These are phyloP conservation scores for Kodamaea nitidulidarum DNA, from an alignment of 805 yeast genomes.

Conservation along the genomic window DNA sequence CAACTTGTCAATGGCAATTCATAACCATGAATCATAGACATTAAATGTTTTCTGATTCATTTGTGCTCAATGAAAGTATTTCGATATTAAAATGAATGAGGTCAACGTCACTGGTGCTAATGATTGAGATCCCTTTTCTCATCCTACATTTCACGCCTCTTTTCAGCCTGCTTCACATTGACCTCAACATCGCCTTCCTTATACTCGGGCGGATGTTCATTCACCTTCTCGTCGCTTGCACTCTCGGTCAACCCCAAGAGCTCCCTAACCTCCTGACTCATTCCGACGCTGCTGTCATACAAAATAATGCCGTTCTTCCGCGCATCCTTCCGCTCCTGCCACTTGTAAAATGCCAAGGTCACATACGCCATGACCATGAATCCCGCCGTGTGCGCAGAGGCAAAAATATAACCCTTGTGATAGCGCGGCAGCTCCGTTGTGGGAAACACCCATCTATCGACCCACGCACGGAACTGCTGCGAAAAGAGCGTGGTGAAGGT, in stretches of 20 bases:
- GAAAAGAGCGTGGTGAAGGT: conserved; percentile 20
- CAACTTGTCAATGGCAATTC: too few relatives aligned
- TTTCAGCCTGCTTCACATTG: too few relatives aligned
- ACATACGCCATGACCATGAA: conserved; percentile 18
- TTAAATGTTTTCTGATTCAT: too few relatives aligned
- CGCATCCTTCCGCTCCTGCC: conserved; percentile 18
- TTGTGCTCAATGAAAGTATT: too few relatives aligned
- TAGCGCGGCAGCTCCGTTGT: conserved; percentile 21
- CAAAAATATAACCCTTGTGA: conserved; percentile 20
- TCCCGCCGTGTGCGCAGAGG: conserved; percentile 14
- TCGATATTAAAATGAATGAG: too few relatives aligned
- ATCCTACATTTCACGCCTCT: too few relatives aligned
- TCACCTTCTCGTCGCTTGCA: neutral
- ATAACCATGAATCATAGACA: too few relatives aligned
- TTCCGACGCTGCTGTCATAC: conserved; percentile 14
- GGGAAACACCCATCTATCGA: conserved; percentile 18
- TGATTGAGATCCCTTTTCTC: too few relatives aligned
- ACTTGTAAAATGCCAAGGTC: conserved; percentile 19
- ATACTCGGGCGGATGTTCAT: neutral
- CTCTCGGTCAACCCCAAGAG: neutral
- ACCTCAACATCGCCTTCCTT: too few relatives aligned
- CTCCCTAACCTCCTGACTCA: conserved; percentile 4
- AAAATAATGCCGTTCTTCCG: conserved; percentile 19
- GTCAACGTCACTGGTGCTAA: too few relatives aligned
- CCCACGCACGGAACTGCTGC: conserved; percentile 22